Base-by-base conservation (phyloP, 108 stramenopile species). In the Cyclotella baltica region DNA sequence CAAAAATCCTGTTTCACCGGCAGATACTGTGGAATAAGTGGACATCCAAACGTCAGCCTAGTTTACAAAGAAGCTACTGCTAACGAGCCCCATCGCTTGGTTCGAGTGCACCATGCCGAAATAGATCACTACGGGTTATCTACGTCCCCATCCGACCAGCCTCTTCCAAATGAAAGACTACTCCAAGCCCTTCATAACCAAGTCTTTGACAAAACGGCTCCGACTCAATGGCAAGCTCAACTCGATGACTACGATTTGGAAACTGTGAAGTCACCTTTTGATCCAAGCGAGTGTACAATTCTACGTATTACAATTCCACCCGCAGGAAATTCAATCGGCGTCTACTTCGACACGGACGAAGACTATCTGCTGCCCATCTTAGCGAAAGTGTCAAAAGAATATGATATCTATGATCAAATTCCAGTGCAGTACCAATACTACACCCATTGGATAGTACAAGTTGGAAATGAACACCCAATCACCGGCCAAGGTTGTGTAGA, bases 381-480 rank as follows among this genome's bases (percentile, higher is more conserved):
- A 6, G 23, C 15, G 5, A n/a, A 19, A 20, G 22, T 55, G 6
- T 19, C 19, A 9, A 29, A 29, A 31, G 40, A 31, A 6, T 51
- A 29, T 6, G 13, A 6, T 5, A 4, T 51, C 5, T 27, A 15
- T n/a, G 23, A 43, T 20, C 8, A 47, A 6, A 27, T 55, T 48
- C 67, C 53, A 35, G 6, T 23, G 47, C 18, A 69, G 6, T n/a
- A 51, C n/a, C 40, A 34, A 10, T 43, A 43, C 40, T 27, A 51
- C 6, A 69, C 11, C 9, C 5, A 46, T 27, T 69, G 67, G 67
- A 50, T 69, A 30, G 31, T 69, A 8, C 18, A 18, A 13, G 36
- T 69, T 34, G 53, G 25, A 11, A 69, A 35, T 20, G 67, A 69
- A 16, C 5, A 69, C 5, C 67, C 67, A 25, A 69, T 69, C 67